Percentiles rank a stretch among this genome's conserved stretches.
Evolutionary conservation across 2,329 filamentous ascomycete species (phyloP).

Genomic region (Aspergillus thermomutatus): DNA sequence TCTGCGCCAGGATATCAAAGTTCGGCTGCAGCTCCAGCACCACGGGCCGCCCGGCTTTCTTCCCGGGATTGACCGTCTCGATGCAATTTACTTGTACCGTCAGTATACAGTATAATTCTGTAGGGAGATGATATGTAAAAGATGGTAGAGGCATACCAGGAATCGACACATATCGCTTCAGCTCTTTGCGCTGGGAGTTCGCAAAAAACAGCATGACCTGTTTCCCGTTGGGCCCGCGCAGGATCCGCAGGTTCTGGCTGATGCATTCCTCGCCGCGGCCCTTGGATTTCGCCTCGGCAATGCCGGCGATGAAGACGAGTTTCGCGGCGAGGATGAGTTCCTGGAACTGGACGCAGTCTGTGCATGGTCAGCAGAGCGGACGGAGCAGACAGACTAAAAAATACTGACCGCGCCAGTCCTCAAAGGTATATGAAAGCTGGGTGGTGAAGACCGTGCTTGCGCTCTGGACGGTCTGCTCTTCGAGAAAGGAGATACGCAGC

Average conservation of each 20-base stretch:
- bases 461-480: conserved; percentile 42
- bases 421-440: conserved; percentile 42
- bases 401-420: conserved; percentile 37
- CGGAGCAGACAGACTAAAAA: neutral
- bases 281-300: conserved; percentile 43
- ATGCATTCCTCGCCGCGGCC: conserved; percentile 45
- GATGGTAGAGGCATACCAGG: no score
- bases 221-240: conserved; percentile 34
- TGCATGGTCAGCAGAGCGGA: neutral
- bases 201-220: conserved; percentile 40
- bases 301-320: conserved; percentile 39
- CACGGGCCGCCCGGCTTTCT: conserved; percentile 38
- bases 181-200: conserved; percentile 40
- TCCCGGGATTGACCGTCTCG: conserved; percentile 35
- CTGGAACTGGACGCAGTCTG: conserved; percentile 42
- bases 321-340: conserved; percentile 38
- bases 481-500: conserved; percentile 40
- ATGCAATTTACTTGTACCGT: conserved; percentile 44
- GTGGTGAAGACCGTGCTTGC: conserved; percentile 37
- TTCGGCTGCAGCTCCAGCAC: conserved; percentile 37
- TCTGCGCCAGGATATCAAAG: conserved; percentile 39
- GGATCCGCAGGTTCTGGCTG: conserved; percentile 42
- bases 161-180: conserved; percentile 41
- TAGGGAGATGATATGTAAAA: no score
- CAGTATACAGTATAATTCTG: no score